Base-by-base conservation (phyloP, 225 moss, liverwort and hornwort genomes). In the Anthoceros angustus region DNA sequence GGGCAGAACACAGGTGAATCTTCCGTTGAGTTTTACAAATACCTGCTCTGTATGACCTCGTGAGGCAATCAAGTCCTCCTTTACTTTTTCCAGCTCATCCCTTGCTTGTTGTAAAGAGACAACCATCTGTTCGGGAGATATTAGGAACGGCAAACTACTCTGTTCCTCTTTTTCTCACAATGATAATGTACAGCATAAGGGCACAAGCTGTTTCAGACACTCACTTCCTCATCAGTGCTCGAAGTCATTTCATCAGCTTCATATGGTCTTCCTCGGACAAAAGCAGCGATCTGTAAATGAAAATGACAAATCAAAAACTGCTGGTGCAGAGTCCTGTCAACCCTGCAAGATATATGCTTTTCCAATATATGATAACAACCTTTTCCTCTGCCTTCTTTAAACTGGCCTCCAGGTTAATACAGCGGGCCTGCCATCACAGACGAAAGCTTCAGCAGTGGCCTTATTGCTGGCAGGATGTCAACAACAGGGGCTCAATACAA, bases 41-140 rank as follows among this genome's bases (percentile, higher is more conserved):
- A 90, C 90, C 78, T 98, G 95, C 39, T 86, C 88, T 25, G 88
- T 86, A 69, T 98, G 95, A 40, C 79, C 80, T 73, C 80, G 86
- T 43, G 91, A 80, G 62, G 95, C 91, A 68, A 75, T 64, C 40
- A 89, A 77, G 62, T 98, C 87, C 79, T 98, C 95, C 70, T 87
- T 98, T 39, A 81, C 67, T 55, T 79, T 86, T 63, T 83, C 87
- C 70, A 98, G 70, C 67, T 91, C 91, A 60, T 89, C 85, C 69
- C 82, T 87, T 69, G 85, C 77, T 78, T 82, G 81, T 73, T 98
- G 91, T 66, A 88, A 74, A 70, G 71, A 86, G 60, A 88, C 70
- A 76, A 92, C 85, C 61, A 98, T 83, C 91, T 90, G 63, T 16
- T 77, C 10, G 48, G 9, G 21, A 39, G 40, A 69, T 0, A 39